Base-by-base conservation (phyloP, 768 basidiomycete genomes). In the Rhodotorula graminis region DNA sequence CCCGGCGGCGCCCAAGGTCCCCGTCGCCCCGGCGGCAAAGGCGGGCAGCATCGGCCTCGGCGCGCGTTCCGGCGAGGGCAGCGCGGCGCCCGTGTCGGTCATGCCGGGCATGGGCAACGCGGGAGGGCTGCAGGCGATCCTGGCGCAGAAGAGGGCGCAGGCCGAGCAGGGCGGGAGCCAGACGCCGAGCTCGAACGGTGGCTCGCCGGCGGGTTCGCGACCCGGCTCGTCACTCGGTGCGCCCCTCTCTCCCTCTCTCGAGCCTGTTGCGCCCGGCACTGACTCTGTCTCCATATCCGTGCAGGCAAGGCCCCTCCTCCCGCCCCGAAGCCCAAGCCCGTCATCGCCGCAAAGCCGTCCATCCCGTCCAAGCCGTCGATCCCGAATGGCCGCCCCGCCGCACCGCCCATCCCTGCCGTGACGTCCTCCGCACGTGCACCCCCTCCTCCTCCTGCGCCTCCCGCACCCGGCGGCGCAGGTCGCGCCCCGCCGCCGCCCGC, bases 1-100 rank as follows among this genome's bases (percentile, higher is more conserved):
- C 5, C 61, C 62, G 12, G 77, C 80, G 1, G 78, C 83, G 15
- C 79, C 84, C 19, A 80, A 78, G 67, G 75, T 77, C 0, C 77
- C 77, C 27, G 52, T 65, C 40, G 80, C 79, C 37, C 67, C 78
- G 3, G 60, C 74, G 10, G 79, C 77, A 11, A 64, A 59, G 56
- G 27, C 40, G 2, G 49, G 64, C 3, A 46, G 67, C 27, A 25
- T 69, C 47, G 73, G 70, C 25, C 61, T 76, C 37, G 73, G 76
- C 23, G 82, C 88, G 5, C 72, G 87, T 23, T 74, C 81, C 3
- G 88, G 89, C 5, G 83, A 90, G 68, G 83, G 84, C 0, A 84
- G 83, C n/a, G 89, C 90, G 0, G 91, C 89, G 77, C 91, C 91
- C 0, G 84, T 91, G 6, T 86, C 91, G 8, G 90, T 92, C 12